These are phyloP conservation scores for Asterochloris sp. DNA, from an alignment of 139 green algal species.

Conservation along the genomic window DNA sequence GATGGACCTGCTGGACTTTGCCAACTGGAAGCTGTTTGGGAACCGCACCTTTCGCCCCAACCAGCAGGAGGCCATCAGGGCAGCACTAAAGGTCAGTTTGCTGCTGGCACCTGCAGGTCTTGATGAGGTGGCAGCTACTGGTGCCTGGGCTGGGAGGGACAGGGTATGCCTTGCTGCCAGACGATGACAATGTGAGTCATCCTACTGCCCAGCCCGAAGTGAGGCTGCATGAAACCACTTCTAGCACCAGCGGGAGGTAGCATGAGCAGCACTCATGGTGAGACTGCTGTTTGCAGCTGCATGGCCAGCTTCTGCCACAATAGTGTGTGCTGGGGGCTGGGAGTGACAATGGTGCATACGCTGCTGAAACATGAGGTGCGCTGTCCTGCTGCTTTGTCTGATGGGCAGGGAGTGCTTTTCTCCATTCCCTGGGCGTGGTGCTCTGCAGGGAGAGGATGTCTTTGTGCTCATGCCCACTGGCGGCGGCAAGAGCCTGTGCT, in stretches of 20 bases:
- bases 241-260: not conserved
- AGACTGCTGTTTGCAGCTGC: not conserved
- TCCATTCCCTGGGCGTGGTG: not conserved
- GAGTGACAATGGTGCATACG: not conserved
- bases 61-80: slow-evolving; percentile 67
- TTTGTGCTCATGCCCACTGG: slow-evolving; percentile 96
- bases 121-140: not conserved
- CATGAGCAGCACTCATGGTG: not conserved
- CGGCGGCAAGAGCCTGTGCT: slow-evolving; percentile 90
- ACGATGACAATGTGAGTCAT: not conserved
- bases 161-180: not conserved
- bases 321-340: not conserved
- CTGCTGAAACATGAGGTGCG: too few species aligned
- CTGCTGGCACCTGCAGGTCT: not conserved
- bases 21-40: slow-evolving; percentile 52
- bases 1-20: slow-evolving; percentile 42
- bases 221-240: not conserved
- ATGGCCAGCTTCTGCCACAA: too few species aligned
- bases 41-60: slow-evolving; percentile 50
- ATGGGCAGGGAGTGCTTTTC: not conserved
- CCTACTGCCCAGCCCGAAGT: not conserved
- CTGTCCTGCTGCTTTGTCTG: not conserved
- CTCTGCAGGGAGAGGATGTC: slow-evolving; percentile 58
- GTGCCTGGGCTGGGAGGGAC: not conserved
- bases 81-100: slow-evolving; percentile 40